Evolutionary conservation across 768 basidiomycete species (phyloP).

Genomic region (Trametes cingulata): DNA sequence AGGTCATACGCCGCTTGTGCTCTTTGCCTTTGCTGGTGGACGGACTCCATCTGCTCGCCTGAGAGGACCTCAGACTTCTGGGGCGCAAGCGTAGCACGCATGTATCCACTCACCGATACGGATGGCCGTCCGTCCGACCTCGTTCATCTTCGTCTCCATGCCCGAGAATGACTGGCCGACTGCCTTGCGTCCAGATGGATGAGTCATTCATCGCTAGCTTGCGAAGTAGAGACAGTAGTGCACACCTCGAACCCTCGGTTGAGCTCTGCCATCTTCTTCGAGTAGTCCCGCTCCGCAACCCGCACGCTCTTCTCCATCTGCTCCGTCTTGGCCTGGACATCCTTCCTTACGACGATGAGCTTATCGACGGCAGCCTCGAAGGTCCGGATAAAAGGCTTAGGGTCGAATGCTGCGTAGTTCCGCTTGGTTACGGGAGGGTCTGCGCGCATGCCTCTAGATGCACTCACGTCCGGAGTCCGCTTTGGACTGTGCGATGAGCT

Average conservation of each 20-base stretch:
- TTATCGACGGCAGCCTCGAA: constrained; percentile 91
- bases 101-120: constrained; percentile 68
- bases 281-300: constrained; percentile 89
- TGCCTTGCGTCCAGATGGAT: constrained; percentile 46
- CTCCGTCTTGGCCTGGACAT: constrained; percentile 88
- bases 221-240: neutral
- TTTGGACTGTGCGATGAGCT: constrained; percentile 83
- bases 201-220: neutral
- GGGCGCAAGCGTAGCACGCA: neutral
- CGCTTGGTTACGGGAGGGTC: neutral
- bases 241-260: constrained; percentile 92
- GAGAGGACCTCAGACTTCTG: neutral
- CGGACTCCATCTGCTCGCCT: constrained; percentile 96
- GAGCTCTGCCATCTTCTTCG: constrained; percentile 89
- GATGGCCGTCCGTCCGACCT: constrained; percentile 92
- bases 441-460: constrained; percentile 17
- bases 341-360: constrained; percentile 82
- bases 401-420: constrained; percentile 74
- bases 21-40: constrained; percentile 87
- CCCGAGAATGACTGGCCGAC: constrained; percentile 85
- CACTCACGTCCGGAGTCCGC: constrained; percentile 77
- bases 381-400: constrained; percentile 87
- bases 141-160: constrained; percentile 89
- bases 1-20: constrained; percentile 94
- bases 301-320: constrained; percentile 91